Evolutionary conservation across 2,329 filamentous ascomycete genomes (phyloP).

Genomic region (Gnomoniopsis sp.): DNA sequence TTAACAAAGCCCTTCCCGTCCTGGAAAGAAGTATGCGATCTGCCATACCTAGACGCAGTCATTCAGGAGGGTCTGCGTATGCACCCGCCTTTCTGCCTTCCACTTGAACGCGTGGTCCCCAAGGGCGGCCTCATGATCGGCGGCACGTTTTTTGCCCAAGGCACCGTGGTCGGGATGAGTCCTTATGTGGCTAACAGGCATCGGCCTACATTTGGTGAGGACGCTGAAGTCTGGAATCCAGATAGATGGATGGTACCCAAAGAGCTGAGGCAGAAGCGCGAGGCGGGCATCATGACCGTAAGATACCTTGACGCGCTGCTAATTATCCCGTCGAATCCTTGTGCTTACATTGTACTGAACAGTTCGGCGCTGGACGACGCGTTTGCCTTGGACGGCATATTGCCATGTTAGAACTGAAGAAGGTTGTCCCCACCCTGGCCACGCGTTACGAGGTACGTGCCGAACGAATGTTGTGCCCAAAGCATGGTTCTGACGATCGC

Average conservation of each 20-base stretch:
- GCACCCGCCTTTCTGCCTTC: constrained; percentile 25
- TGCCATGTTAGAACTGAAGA: constrained; percentile 28
- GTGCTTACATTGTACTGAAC: neutral
- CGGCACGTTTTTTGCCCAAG: constrained; percentile 20
- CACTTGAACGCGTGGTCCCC: constrained; percentile 26
- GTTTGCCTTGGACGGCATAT: constrained; percentile 25
- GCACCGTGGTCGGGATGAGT: constrained; percentile 24
- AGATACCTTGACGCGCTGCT: neutral
- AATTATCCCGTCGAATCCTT: neutral
- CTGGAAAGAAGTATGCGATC: constrained; percentile 24
- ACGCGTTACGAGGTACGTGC: too few species aligned
- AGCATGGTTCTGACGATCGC: too few species aligned
- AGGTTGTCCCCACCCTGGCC: too few species aligned
- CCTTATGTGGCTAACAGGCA: constrained; percentile 25
- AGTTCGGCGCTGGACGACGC: constrained; percentile 25
- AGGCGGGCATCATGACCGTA: constrained; percentile 21
- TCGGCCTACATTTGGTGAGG: constrained; percentile 19
- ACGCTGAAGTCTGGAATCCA: constrained; percentile 23
- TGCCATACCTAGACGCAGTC: constrained; percentile 28
- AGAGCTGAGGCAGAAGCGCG: constrained; percentile 16
- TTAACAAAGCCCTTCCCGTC: constrained; percentile 27
- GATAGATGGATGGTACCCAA: constrained; percentile 24
- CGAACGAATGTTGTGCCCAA: too few species aligned
- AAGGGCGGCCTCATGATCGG: constrained; percentile 21
- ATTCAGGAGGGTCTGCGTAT: constrained; percentile 26